phyloP scores from a whole-genome alignment of 768 basidiomycete genomes.

The Multifurca ochricompacta region DNA sequence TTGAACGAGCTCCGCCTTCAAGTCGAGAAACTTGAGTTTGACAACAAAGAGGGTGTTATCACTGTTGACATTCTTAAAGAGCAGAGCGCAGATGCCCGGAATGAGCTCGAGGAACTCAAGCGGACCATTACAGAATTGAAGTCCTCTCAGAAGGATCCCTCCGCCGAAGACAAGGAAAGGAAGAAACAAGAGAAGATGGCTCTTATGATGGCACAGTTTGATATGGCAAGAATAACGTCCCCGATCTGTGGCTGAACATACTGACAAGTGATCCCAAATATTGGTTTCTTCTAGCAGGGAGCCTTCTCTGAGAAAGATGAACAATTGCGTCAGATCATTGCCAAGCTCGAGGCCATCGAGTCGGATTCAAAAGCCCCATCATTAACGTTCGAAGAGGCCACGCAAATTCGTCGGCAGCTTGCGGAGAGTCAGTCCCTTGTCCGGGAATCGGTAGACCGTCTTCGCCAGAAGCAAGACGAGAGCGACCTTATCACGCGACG shows the following conservation, averaged over 20 bases:
- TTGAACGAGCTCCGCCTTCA: conserved; percentile 88
- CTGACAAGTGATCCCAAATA: conserved; percentile 12
- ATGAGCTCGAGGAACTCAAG: conserved; percentile 84
- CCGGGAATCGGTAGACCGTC: conserved; percentile 82
- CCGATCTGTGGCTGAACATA: background rate
- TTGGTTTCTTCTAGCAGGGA: conserved; percentile 54
- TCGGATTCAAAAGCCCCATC: conserved; percentile 44
- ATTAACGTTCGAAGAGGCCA: conserved; percentile 69
- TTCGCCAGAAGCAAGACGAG: conserved; percentile 89
- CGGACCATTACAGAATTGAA: conserved; percentile 74
- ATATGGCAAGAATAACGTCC: conserved; percentile 54
- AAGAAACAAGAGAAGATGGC: conserved; percentile 99
- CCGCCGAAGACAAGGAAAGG: conserved; percentile 96
- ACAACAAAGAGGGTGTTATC: conserved; percentile 90
- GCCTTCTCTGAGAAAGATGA: conserved; percentile 94
- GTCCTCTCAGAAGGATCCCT: conserved; percentile 72
- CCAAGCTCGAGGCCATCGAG: conserved; percentile 79
- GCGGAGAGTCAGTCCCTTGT: conserved; percentile 81
- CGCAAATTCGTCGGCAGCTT: conserved; percentile 77
- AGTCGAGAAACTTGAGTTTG: conserved; percentile 88
- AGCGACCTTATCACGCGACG: conserved; percentile 75
- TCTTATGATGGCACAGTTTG: conserved; percentile 99
- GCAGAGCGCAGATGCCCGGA: conserved; percentile 80
- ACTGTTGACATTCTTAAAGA: conserved; percentile 94
- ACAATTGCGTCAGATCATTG: conserved; percentile 74